Evolutionary conservation across 495 filamentous ascomycete genomes (phyloP), one percentile per base, ranked within the genome.

Genomic region (Lepidopterella palustris): DNA sequence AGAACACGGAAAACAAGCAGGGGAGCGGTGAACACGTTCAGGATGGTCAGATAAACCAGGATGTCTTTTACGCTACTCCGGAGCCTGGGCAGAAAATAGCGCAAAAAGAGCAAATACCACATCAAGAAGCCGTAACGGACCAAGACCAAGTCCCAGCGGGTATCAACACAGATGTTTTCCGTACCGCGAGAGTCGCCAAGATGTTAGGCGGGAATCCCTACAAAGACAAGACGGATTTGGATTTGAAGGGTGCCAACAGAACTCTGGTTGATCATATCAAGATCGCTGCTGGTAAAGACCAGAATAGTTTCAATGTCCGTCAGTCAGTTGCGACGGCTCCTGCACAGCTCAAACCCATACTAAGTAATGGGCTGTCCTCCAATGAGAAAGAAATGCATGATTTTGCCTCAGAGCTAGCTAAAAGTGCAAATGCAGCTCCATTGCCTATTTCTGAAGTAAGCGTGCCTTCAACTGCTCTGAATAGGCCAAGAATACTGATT

Each of bases 121-220:
- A 24, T 32, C 61, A 53, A 53, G 60, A 29, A 9, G 64, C 67
- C 53, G 53, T 69, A 18, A 62, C 71, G n/a, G 64, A 68, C 29
- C 70, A 77, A 57, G 72, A 80, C 28, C 73, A 80, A 53, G 52
- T 78, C 31, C 72, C 80, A 13, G 79, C 85, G 28, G 81, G 81
- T 39, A 74, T 84, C 67, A 78, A 85, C 68, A 78, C 76, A 27
- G 79, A 80, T 59, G 67, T 87, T 5, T 88, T 88, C 65, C 78
- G 80, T 23, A 86, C 79, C 49, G 80, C 80, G 0, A 76, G 74
- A 55, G 81, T 87, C 11, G 82, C 84, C 25, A 75, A 76, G 48
- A 74, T 81, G 67, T 69, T 89, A 5, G 70, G 70, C 26, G 73
- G 72, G 27, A 52, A 67, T 54, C 64, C 68, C 24, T 59, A 69